A percentile compares a stretch with the other conserved stretches of the same genome.
These are phyloP conservation scores for Excoecaria cochinchinensis DNA, from an alignment of 345 rosid genomes.

Conservation along the genomic window DNA sequence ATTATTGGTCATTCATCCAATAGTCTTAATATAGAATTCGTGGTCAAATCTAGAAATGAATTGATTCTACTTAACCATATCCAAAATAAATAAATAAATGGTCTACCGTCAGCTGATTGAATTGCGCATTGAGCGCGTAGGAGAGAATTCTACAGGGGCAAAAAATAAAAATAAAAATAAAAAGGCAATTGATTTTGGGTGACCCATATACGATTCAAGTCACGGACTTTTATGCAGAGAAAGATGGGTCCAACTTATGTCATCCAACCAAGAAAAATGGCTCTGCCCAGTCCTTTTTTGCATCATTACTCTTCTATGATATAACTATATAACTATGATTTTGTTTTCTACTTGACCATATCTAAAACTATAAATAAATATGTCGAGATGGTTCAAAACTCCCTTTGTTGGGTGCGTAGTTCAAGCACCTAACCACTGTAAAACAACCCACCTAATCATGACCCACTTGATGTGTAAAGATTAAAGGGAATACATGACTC, in stretches of 20 bases:
- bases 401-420: background rate
- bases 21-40: too few species aligned
- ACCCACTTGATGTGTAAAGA: too few species aligned
- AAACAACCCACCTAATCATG: too few species aligned
- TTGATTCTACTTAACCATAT: too few species aligned
- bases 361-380: background rate
- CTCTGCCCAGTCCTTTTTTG: background rate
- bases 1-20: background rate
- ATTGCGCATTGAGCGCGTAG: background rate
- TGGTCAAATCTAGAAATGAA: too few species aligned
- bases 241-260: background rate
- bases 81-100: too few species aligned
- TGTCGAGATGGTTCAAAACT: background rate
- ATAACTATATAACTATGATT: background rate
- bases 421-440: too few species aligned
- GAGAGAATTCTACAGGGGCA: background rate
- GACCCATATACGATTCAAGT: background rate
- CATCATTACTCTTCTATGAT: too few species aligned
- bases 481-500: too few species aligned
- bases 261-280: background rate
- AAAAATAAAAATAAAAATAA: background rate
- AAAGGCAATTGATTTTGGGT: background rate
- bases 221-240: background rate
- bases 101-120: too few species aligned
- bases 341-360: background rate